These are phyloP conservation scores for Echinochloa phyllopogon DNA, from an alignment of 176 grass and related monocot genomes.

Conservation along the genomic window DNA sequence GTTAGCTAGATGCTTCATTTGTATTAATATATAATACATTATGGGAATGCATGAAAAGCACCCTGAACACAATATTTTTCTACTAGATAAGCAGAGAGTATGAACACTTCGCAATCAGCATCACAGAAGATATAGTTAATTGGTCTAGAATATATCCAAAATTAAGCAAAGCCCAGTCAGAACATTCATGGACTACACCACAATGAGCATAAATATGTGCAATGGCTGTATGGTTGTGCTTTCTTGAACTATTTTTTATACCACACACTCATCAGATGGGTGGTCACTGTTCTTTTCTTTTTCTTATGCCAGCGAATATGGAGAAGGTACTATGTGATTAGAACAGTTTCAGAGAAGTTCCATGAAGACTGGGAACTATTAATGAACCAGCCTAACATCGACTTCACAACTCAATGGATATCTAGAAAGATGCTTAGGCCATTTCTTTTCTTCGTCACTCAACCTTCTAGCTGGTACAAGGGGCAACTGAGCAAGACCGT, in stretches of 20 bases:
- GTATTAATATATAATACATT: background rate
- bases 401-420: constrained; percentile 69
- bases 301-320: constrained; percentile 68
- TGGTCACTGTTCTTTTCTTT: background rate
- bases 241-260: background rate
- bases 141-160: background rate
- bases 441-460: constrained; percentile 87
- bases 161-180: background rate
- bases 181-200: background rate
- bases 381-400: constrained; percentile 53
- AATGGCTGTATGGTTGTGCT: constrained; percentile 22
- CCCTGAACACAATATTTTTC: background rate
- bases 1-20: constrained; percentile 13
- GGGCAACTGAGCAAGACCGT: constrained; percentile 46
- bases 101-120: background rate
- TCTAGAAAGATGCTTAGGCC: constrained; percentile 81
- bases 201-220: background rate
- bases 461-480: constrained; percentile 58
- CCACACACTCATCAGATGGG: background rate
- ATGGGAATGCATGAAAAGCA: background rate
- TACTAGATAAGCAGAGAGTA: background rate
- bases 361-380: constrained; percentile 71
- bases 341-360: constrained; percentile 63
- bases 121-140: constrained; percentile 10
- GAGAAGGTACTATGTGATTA: constrained; percentile 69